Evolutionary conservation across 2,329 filamentous ascomycete species (phyloP).

Genomic region (Fusarium decemcellulare): DNA sequence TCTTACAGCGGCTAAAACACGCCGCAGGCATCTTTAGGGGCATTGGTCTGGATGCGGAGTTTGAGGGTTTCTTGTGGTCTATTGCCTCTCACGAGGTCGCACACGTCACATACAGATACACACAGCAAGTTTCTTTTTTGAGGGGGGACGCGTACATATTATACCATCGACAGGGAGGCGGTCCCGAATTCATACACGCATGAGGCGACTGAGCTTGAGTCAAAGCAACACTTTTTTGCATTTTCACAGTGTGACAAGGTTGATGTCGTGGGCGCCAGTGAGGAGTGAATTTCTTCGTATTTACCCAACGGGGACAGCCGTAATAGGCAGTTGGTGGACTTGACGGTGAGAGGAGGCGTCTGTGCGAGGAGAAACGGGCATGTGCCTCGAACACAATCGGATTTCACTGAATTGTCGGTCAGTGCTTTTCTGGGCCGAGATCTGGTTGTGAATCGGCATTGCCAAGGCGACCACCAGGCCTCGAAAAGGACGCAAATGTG

Average conservation of each 20-base stretch:
- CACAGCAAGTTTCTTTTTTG: constrained; percentile 15
- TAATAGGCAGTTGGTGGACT: neutral
- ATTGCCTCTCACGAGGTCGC: constrained; percentile 20
- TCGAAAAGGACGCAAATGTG: constrained; percentile 21
- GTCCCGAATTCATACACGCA: constrained; percentile 34
- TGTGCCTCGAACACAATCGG: constrained; percentile 23
- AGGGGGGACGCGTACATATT: constrained; percentile 27
- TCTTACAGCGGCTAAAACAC: constrained; percentile 26
- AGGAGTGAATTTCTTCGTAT: neutral
- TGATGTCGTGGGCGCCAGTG: neutral
- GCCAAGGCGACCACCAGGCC: neutral
- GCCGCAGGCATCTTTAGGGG: constrained; percentile 25
- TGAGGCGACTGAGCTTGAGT: constrained; percentile 11
- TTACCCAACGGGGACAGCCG: neutral
- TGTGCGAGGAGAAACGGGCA: constrained; percentile 22
- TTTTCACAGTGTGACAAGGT: neutral
- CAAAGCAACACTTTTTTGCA: neutral
- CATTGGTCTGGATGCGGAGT: constrained; percentile 36
- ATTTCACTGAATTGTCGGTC: neutral
- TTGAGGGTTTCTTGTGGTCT: constrained; percentile 30
- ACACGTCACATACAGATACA: constrained; percentile 30
- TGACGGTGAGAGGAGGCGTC: neutral
- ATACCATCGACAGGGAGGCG: constrained; percentile 32
- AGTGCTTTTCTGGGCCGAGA: neutral
- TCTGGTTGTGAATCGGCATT: neutral